Evolutionary conservation across 1,284 basidiomycete genomes (phyloP), one percentile per base, ranked within the genome.

Genomic region (Melampsora americana): DNA sequence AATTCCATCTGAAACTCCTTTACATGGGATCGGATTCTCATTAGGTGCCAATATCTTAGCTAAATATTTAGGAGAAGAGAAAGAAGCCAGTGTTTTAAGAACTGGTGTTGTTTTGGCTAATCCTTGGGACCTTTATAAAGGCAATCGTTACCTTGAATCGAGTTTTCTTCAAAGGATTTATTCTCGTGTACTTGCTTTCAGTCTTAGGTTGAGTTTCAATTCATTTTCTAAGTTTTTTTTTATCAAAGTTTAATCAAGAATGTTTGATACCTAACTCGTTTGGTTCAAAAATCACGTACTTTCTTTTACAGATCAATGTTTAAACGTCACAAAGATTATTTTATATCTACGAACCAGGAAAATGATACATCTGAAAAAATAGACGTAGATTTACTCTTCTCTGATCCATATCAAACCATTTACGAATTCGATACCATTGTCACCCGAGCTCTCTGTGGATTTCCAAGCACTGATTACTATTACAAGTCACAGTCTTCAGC

Each of bases 11-110:
- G 84, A 87, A 28, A 92, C 94, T 0, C 90, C 90, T 7, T 84
- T 98, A 53, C 85, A 95, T 44, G 95, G 92, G 14, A 84, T 96
- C 35, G 93, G 93, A 6, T 99, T 97, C 85, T 96, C 93, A 2
- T 88, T 99, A 64, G 96, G 95, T 68, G 92, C 94, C 50, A 92
- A 93, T 80, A 90, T 98, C 59, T 84, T 99, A 78, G 90, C 92
- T n/a, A 88, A 92, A 78, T 97, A 96, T 83, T 85, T 95, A 66
- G 93, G 92, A 6, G 90, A 96, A 83, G 90, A 95, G 81, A 91
- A 91, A 11, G 86, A 87, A n/a, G 81, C 85, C 11, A 90, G 89
- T 77, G 88, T 92, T n/a, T 84, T 99, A 23, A 85, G 85, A 64
- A 88, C 90, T 0, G 93, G 88, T 32, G 89, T 90, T 82, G 89